phyloP scores from a whole-genome alignment of 257 asterid species.

The Solanum rostratum region DNA sequence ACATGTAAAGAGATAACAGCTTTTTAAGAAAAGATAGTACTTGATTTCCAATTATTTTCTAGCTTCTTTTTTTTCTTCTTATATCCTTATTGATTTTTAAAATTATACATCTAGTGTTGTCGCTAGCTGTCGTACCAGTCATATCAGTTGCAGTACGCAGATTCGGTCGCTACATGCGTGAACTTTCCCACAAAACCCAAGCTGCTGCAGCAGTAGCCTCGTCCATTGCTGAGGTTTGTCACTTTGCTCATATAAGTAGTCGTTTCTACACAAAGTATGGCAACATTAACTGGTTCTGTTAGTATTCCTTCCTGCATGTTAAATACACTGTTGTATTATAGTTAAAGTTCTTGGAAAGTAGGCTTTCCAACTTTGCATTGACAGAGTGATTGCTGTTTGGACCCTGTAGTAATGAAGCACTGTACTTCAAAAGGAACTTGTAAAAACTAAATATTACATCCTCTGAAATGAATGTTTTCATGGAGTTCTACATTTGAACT shows the following conservation, averaged over 20 bases:
- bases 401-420: neutral
- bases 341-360: neutral
- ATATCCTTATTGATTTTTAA: neutral
- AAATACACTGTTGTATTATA: neutral
- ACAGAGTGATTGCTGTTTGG: neutral
- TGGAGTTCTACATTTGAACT: neutral
- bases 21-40: neutral
- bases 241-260: neutral
- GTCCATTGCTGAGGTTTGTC: conserved; percentile 74
- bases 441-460: neutral
- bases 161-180: conserved; percentile 69
- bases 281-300: neutral
- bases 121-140: conserved; percentile 74
- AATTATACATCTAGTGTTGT: conserved; percentile 36
- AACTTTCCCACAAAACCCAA: conserved; percentile 79
- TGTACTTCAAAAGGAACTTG: neutral
- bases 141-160: conserved; percentile 56
- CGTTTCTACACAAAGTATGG: neutral
- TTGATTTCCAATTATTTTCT: neutral
- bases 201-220: conserved; percentile 91
- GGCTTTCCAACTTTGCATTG: neutral
- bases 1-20: conserved; percentile 22
- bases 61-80: neutral
- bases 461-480: neutral
- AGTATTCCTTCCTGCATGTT: neutral